Evolutionary conservation across 306 rosid genomes (phyloP), one percentile per base, ranked within the genome.

Genomic region (Fragaria vesca): DNA sequence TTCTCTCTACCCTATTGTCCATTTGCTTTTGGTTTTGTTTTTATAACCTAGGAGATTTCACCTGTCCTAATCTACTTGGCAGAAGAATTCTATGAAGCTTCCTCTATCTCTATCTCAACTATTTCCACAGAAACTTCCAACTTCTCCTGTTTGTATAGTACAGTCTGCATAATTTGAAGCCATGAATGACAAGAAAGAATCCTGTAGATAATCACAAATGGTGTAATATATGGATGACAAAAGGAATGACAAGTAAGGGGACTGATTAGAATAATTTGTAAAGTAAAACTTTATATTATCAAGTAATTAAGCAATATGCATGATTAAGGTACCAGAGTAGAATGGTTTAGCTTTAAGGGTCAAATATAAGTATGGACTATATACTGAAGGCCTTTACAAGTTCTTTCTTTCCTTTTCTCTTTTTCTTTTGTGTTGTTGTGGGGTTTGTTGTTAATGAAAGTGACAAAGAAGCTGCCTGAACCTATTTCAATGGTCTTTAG

Each of bases 1-100:
- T 71, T 85, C 87, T 52, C 78, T 76, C 75, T 78, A 84, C 54
- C 79, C 86, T 60, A 81, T 85, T 79, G 78, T 87, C 83, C 76
- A 61, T 52, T 9, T 76, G 50, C 79, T 66, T 88, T 81, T 81
- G 72, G 79, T 48, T 67, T 81, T 40, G 71, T 69, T 73, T 79
- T 81, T 60, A 66, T 52, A 61, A 69, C 15, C 65, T 73, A 43
- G 62, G 76, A 73, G 63, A 72, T 76, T 47, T 70, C 45, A 16
- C 60, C 54, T 85, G 82, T 79, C 89, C 85, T 50, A 62, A 66
- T 61, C 73, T 76, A 36, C 21, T 43, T 34, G 13, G 45, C 6
- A 45, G 21, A 20, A 54, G 8, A 58, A 43, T 74, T 43, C 63
- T 45, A 43, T 60, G 42, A 58, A 60, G 69, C 68, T 73, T 57